These are phyloP conservation scores for Tuber calosporum DNA, from an alignment of 495 filamentous ascomycete genomes.

Conservation along the genomic window DNA sequence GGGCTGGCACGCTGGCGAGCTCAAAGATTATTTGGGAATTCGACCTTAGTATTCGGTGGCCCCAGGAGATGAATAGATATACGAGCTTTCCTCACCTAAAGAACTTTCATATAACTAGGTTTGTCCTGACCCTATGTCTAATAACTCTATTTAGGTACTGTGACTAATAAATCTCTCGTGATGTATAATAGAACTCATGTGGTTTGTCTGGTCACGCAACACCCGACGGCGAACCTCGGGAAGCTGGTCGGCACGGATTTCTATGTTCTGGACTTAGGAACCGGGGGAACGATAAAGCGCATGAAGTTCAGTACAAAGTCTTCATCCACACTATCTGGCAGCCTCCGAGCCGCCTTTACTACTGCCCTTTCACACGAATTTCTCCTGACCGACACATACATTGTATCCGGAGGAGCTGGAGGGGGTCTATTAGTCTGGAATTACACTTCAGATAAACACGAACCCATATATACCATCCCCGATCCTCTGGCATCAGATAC, in stretches of 20 bases:
- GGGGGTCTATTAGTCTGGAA: conserved; percentile 41
- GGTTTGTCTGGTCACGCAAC: conserved; percentile 38
- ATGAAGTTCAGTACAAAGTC: conserved; percentile 34
- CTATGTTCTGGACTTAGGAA: conserved; percentile 36
- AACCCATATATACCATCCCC: conserved; percentile 36
- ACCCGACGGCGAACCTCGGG: conserved; percentile 29
- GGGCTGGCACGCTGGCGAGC: conserved; percentile 6
- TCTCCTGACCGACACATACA: conserved; percentile 39
- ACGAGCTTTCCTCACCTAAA: conserved; percentile 38
- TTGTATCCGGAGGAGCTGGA: conserved; percentile 40
- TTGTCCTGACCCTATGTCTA: neutral
- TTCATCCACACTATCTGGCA: conserved; percentile 14
- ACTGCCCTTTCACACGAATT: conserved; percentile 41
- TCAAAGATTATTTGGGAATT: conserved; percentile 40
- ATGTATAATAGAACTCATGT: conserved; percentile 37
- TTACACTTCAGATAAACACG: conserved; percentile 22
- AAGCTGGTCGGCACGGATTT: conserved; percentile 41
- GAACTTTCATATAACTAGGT: conserved; percentile 41
- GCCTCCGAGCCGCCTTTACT: conserved; percentile 29
- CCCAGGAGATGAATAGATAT: conserved; percentile 33
- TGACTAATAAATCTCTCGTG: conserved; percentile 6
- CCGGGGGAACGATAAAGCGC: conserved; percentile 23
- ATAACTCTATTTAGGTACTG: neutral
- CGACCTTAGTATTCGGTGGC: conserved; percentile 32
- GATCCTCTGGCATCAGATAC: conserved; percentile 29